Evolutionary conservation across 2,329 filamentous ascomycete species (phyloP).

Genomic region (Hortaea werneckii): DNA sequence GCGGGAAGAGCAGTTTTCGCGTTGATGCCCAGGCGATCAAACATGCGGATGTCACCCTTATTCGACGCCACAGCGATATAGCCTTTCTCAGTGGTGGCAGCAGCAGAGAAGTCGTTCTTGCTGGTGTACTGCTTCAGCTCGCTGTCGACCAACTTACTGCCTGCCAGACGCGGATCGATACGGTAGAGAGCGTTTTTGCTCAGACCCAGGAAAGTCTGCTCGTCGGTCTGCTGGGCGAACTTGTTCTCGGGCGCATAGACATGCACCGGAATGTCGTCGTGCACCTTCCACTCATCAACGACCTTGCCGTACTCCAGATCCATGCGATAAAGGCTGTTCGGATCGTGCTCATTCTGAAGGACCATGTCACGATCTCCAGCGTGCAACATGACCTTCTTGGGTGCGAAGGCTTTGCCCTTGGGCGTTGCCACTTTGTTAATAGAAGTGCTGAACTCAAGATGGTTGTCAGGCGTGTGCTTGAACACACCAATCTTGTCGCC

Average conservation of each 20-base stretch:
- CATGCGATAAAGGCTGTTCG: conserved; percentile 92
- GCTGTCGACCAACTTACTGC: conserved; percentile 84
- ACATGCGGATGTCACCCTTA: conserved; percentile 94
- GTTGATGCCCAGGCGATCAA: conserved; percentile 91
- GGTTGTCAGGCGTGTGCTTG: conserved; percentile 87
- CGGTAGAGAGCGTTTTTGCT: conserved; percentile 89
- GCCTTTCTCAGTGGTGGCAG: conserved; percentile 90
- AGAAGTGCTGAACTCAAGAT: conserved; percentile 90
- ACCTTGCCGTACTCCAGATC: conserved; percentile 96
- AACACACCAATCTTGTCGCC: conserved; percentile 98
- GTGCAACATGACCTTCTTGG: conserved; percentile 94
- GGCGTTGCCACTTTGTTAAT: conserved; percentile 93
- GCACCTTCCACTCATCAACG: conserved; percentile 96
- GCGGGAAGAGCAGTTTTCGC: conserved; percentile 96
- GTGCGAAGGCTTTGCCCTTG: conserved; percentile 75
- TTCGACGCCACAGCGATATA: conserved; percentile 95
- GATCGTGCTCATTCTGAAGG: conserved; percentile 69
- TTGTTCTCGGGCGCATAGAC: conserved; percentile 93
- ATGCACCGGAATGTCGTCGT: conserved; percentile 87
- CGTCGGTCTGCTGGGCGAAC: conserved; percentile 92
- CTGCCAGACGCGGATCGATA: conserved; percentile 79
- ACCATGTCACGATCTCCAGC: conserved; percentile 85
- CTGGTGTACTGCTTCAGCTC: conserved; percentile 92
- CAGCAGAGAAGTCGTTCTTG: conserved; percentile 93
- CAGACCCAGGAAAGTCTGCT: conserved; percentile 89